Conservation (phyloP, 1,284 basidiomycete species). For the Chiua sp. region DNA sequence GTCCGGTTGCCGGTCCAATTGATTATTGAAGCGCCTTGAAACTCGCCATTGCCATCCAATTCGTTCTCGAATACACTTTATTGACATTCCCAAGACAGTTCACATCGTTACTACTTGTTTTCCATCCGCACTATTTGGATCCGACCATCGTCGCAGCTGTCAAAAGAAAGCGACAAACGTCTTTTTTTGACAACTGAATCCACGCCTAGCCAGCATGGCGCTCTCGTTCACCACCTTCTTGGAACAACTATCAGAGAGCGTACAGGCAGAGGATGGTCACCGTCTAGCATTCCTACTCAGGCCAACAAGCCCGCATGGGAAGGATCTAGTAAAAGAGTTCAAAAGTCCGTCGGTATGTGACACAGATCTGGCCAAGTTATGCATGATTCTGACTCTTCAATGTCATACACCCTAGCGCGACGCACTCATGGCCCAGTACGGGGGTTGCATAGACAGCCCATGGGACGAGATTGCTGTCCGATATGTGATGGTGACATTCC, state of each 20-base stretch:
- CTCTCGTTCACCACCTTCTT: conserved; percentile 62
- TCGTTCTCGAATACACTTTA: too few relatives aligned
- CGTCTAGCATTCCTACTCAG: conserved; percentile 74
- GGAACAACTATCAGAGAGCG: conserved; percentile 62
- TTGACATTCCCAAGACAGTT: too few relatives aligned
- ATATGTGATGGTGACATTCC: conserved; percentile 74
- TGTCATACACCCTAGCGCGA: conserved; percentile 42
- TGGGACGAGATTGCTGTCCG: conserved; percentile 86
- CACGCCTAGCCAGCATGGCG: conserved; percentile 15
- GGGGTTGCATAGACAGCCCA: conserved; percentile 66
- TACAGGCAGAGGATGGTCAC: conserved; percentile 67
- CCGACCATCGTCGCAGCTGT: neutral
- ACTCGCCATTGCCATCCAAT: too few relatives aligned
- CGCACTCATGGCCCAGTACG: conserved; percentile 57
- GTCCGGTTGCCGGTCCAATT: neutral
- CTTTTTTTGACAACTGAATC: neutral
- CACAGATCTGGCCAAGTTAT: neutral
- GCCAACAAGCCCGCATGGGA: conserved; percentile 74
- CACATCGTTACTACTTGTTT: neutral
- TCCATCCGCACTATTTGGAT: neutral
- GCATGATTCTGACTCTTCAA: neutral
- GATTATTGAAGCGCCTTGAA: too few relatives aligned
- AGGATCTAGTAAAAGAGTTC: conserved; percentile 73
- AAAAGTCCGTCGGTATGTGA: conserved; percentile 64
- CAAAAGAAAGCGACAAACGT: neutral